Evolutionary conservation across 2,329 filamentous ascomycete species (phyloP).

Genomic region (Exophiala sideris): DNA sequence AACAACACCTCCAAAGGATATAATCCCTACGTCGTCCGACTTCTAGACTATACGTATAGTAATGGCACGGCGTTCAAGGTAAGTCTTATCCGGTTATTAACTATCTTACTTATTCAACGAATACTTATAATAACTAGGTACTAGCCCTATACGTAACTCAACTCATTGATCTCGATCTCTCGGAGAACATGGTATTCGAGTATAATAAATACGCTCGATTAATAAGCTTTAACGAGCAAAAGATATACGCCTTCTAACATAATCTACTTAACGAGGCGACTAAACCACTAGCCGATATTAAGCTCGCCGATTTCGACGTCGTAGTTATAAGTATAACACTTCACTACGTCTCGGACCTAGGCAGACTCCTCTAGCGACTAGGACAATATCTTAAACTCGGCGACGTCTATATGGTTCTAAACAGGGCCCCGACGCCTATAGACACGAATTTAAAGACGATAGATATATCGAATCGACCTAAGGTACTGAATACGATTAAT

Average conservation of each 20-base stretch:
- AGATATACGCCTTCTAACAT: conserved; percentile 57
- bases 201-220: conserved; percentile 62
- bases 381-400: conserved; percentile 60
- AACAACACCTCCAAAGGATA: conserved; percentile 25
- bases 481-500: conserved; percentile 53
- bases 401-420: conserved; percentile 64
- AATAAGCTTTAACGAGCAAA: conserved; percentile 46
- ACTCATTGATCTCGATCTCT: conserved; percentile 67
- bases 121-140: conserved; percentile 34
- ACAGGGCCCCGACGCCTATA: conserved; percentile 48
- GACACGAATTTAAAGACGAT: not conserved
- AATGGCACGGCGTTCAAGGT: conserved; percentile 64
- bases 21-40: conserved; percentile 37
- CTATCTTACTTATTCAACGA: not conserved
- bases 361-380: conserved; percentile 56
- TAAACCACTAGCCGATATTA: conserved; percentile 60
- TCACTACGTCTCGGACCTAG: conserved; percentile 65
- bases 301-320: conserved; percentile 60
- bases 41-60: conserved; percentile 74
- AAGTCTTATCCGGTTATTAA: conserved; percentile 28
- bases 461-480: conserved; percentile 42
- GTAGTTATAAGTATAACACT: conserved; percentile 60
- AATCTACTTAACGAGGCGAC: conserved; percentile 53
- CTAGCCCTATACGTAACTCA: conserved; percentile 61
- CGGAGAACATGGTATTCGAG: conserved; percentile 63